These are phyloP conservation scores for Urtica urens DNA, from an alignment of 306 rosid genomes.

Conservation along the genomic window DNA sequence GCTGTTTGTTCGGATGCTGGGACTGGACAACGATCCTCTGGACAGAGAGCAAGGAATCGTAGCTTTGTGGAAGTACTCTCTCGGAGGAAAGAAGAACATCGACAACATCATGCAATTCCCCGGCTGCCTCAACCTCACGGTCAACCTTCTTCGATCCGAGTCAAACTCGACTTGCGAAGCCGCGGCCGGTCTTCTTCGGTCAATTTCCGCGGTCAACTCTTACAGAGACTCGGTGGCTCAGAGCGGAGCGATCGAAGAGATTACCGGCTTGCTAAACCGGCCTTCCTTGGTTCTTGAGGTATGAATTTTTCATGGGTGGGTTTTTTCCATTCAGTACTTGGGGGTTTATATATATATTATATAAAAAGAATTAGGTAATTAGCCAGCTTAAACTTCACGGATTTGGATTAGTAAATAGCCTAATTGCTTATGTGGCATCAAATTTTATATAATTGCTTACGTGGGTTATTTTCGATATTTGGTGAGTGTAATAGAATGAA, in stretches of 20 bases:
- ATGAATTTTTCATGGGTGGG: no score
- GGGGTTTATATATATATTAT: no score
- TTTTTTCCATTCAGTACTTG: slow-evolving; percentile 1
- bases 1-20: slow-evolving; percentile 79
- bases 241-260: slow-evolving; percentile 88
- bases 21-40: slow-evolving; percentile 51
- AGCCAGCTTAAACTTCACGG: no score
- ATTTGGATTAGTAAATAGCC: no score
- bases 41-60: slow-evolving; percentile 78
- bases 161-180: slow-evolving; percentile 68
- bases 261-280: slow-evolving; percentile 47
- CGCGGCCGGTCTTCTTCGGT: slow-evolving; percentile 81
- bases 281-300: slow-evolving; percentile 62
- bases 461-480: no score
- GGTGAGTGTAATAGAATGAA: no score
- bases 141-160: slow-evolving; percentile 66
- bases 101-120: slow-evolving; percentile 82
- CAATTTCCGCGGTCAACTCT: slow-evolving; percentile 47
- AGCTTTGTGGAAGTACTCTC: slow-evolving; percentile 82
- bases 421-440: no score
- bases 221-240: slow-evolving; percentile 60
- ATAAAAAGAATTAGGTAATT: no score
- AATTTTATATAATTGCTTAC: no score
- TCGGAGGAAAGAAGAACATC: slow-evolving; percentile 68
- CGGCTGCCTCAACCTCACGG: slow-evolving; percentile 60